These are phyloP conservation scores for Botryotinia narcissicola DNA, from an alignment of 2,329 filamentous ascomycete genomes.

Conservation along the genomic window DNA sequence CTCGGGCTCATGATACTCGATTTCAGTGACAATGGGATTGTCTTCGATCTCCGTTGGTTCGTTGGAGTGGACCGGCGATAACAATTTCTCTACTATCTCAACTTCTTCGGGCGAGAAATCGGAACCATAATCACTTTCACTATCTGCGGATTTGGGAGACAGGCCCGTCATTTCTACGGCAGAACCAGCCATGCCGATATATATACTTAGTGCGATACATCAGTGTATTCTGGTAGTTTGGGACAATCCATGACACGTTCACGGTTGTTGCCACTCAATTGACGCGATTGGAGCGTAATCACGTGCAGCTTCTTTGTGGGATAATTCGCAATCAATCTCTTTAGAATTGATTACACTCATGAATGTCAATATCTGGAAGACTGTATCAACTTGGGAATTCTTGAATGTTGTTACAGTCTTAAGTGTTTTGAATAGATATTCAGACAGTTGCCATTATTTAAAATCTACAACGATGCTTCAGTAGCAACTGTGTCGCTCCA, in stretches of 20 bases:
- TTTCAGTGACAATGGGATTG: constrained; percentile 32
- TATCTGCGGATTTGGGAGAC: constrained; percentile 37
- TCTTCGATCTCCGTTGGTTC: constrained; percentile 39
- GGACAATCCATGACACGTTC: background rate
- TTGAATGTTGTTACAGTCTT: background rate
- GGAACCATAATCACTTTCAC: constrained; percentile 61
- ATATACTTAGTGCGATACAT: constrained; percentile 23
- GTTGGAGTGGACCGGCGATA: constrained; percentile 46
- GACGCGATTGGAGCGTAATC: background rate
- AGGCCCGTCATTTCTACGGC: constrained; percentile 15
- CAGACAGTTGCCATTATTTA: background rate
- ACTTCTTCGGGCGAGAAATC: constrained; percentile 60
- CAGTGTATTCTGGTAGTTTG: background rate
- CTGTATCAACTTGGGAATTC: background rate
- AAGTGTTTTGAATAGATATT: background rate
- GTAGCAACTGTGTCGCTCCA: background rate
- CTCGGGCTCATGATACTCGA: constrained; percentile 39
- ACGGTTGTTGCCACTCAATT: background rate
- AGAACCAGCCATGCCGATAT: constrained; percentile 32
- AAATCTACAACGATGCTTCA: background rate
- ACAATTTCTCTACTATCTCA: constrained; percentile 49
- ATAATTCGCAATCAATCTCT: background rate
- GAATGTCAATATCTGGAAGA: background rate
- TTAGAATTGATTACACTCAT: background rate
- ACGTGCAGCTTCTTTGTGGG: background rate